These are phyloP conservation scores for Phylloporus sp. DNA, from an alignment of 768 basidiomycete genomes.

Conservation along the genomic window DNA sequence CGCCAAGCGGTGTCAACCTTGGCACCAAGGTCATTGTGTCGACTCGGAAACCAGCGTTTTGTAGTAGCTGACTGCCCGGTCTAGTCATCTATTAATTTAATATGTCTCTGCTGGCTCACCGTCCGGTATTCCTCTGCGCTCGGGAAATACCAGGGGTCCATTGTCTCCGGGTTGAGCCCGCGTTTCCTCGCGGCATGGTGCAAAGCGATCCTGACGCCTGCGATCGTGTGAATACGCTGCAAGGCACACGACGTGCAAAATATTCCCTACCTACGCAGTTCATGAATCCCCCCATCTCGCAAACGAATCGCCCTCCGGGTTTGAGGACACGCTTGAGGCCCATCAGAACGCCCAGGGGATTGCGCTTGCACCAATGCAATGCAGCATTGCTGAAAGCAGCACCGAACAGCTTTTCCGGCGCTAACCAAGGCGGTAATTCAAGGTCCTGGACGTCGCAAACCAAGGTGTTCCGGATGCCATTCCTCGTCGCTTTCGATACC, in stretches of 20 bases:
- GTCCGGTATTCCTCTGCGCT: conserved; percentile 59
- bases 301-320: conserved; percentile 65
- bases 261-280: conserved; percentile 55
- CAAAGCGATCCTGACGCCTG: conserved; percentile 59
- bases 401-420: conserved; percentile 47
- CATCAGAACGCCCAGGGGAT: conserved; percentile 61
- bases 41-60: conserved; percentile 51
- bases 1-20: conserved; percentile 46
- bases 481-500: conserved; percentile 49
- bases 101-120: conserved; percentile 31
- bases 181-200: conserved; percentile 46
- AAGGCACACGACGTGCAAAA: not conserved
- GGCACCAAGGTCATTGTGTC: conserved; percentile 51
- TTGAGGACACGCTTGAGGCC: conserved; percentile 59
- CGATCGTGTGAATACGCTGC: conserved; percentile 2
- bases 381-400: conserved; percentile 77
- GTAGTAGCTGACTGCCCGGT: conserved; percentile 42
- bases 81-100: conserved; percentile 1
- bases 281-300: conserved; percentile 74
- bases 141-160: conserved; percentile 88
- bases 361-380: conserved; percentile 80
- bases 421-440: conserved; percentile 29
- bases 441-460: conserved; percentile 52
- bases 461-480: conserved; percentile 44
- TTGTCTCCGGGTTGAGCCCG: conserved; percentile 51